phyloP scores from a whole-genome alignment of 495 filamentous ascomycete genomes.

The Lineolata rhizophorae region DNA sequence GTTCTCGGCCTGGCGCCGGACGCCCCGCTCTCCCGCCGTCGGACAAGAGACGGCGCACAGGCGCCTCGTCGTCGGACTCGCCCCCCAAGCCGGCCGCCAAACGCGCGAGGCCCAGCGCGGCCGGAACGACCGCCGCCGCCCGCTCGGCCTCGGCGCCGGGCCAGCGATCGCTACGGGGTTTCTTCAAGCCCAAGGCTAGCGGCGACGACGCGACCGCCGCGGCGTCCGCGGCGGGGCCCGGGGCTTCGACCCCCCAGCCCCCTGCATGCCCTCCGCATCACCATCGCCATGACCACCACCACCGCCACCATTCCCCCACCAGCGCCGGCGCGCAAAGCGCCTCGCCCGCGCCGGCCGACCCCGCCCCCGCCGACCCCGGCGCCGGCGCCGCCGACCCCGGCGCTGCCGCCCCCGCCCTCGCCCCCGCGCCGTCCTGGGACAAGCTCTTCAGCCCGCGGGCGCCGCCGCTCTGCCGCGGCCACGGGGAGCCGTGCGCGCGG shows the following conservation, averaged over 20 bases:
- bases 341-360: background rate
- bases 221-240: background rate
- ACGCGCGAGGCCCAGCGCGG: constrained; percentile 2
- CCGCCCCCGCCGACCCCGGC: background rate
- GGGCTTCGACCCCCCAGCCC: too few species aligned
- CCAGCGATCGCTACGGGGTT: constrained; percentile 61
- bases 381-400: background rate
- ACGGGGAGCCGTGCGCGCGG: constrained; percentile 66
- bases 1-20: too few species aligned
- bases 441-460: constrained; percentile 60
- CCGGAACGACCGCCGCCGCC: background rate
- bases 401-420: constrained; percentile 14
- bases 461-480: constrained; percentile 57
- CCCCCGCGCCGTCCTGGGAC: constrained; percentile 63
- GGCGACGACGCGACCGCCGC: constrained; percentile 1
- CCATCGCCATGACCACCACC: too few species aligned
- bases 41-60: too few species aligned
- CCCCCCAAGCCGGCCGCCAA: constrained; percentile 1
- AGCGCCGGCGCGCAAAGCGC: background rate
- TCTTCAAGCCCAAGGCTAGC: constrained; percentile 44
- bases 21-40: too few species aligned
- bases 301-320: too few species aligned
- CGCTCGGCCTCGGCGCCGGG: constrained; percentile 3
- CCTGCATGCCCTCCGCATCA: too few species aligned
- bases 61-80: too few species aligned